Evolutionary conservation across 768 basidiomycete species (phyloP).

Genomic region (Crassisporium funariophilum): DNA sequence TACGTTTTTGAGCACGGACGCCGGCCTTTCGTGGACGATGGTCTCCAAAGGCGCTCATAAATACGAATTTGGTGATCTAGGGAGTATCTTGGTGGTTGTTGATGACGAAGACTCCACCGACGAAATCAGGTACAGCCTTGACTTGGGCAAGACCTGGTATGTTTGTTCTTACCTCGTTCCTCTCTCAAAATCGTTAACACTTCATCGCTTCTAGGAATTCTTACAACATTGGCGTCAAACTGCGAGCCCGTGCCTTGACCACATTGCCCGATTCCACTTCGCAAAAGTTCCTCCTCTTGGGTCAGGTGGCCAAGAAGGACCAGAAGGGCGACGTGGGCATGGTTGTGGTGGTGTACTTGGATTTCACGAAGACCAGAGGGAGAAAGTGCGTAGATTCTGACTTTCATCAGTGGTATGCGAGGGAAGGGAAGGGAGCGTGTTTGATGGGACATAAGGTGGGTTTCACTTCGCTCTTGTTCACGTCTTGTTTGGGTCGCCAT

Average conservation of each 20-base stretch:
- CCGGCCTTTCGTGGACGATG: conserved; percentile 86
- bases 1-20: conserved; percentile 92
- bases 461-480: conserved; percentile 6
- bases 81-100: conserved; percentile 75
- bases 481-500: too few relatives aligned
- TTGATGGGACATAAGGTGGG: conserved; percentile 92
- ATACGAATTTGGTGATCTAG: conserved; percentile 95
- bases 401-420: conserved; percentile 88
- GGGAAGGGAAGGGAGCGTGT: conserved; percentile 67
- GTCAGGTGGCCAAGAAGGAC: conserved; percentile 67
- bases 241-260: conserved; percentile 77
- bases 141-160: conserved; percentile 84
- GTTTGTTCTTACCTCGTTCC: conserved; percentile 26
- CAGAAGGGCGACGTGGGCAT: conserved; percentile 52
- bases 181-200: not conserved
- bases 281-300: conserved; percentile 92
- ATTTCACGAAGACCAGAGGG: conserved; percentile 72
- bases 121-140: conserved; percentile 73
- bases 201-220: conserved; percentile 56
- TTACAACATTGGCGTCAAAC: conserved; percentile 66
- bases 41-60: conserved; percentile 76
- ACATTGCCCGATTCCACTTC: conserved; percentile 95
- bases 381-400: conserved; percentile 72
- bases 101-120: conserved; percentile 84
- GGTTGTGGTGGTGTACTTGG: conserved; percentile 76